Evolutionary conservation across 768 basidiomycete genomes (phyloP).

Genomic region (Russula emetica): DNA sequence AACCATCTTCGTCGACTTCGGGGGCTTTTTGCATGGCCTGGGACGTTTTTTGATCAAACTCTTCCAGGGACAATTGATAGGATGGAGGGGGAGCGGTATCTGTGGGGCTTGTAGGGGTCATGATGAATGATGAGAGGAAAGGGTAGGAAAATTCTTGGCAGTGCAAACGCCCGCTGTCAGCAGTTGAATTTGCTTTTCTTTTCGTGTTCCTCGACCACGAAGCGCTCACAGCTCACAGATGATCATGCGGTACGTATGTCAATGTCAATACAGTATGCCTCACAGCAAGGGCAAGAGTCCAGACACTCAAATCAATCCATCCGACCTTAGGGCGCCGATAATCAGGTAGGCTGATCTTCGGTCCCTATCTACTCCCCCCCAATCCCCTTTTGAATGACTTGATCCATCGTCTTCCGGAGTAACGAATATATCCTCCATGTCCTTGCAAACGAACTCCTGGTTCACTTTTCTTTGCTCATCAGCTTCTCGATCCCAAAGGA

Average conservation of each 20-base stretch:
- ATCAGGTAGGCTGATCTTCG: constrained; percentile 75
- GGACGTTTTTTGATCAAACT: constrained; percentile 23
- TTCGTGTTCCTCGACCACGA: too few relatives aligned
- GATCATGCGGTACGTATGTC: too few relatives aligned
- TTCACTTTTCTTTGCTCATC: constrained; percentile 38
- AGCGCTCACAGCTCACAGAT: too few relatives aligned
- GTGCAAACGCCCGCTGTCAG: not conserved
- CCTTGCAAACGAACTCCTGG: constrained; percentile 30
- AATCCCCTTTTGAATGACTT: constrained; percentile 54
- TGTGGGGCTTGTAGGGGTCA: not conserved
- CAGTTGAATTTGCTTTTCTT: too few relatives aligned
- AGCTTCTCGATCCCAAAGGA: constrained; percentile 70
- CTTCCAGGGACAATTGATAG: constrained; percentile 22
- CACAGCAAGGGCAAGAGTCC: not conserved
- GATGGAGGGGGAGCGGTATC: constrained; percentile 19
- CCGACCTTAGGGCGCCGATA: constrained; percentile 68
- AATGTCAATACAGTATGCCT: not conserved
- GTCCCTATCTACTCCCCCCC: constrained; percentile 76
- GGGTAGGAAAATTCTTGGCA: not conserved
- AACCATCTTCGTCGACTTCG: constrained; percentile 20
- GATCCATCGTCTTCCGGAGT: constrained; percentile 55
- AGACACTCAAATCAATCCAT: constrained; percentile 52
- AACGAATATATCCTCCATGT: constrained; percentile 54
- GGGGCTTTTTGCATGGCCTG: constrained; percentile 8
- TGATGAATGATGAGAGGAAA: not conserved